Evolutionary conservation across 768 basidiomycete species (phyloP), one percentile per base, ranked within the genome.

Genomic region (Tephrocybe sp.): DNA sequence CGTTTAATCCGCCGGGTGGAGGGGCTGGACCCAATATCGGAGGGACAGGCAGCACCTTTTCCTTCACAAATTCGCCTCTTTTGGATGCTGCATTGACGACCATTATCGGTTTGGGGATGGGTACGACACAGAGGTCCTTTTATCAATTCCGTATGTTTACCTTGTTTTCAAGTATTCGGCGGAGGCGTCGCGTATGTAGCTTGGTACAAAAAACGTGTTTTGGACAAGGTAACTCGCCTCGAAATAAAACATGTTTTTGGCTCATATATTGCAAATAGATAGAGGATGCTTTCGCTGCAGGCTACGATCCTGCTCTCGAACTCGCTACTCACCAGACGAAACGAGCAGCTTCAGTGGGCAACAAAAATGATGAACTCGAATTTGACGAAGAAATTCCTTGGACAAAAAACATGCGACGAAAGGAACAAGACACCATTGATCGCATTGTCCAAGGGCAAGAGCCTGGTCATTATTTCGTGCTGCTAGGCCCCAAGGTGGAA

Each of bases 251-350:
- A 24, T 32, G 33, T n/a, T 12, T 40, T 42, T 36, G 4, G 44
- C 34, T 46, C 1, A 45, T 25, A 18, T 28, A 33, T 42, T 43
- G 38, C 45, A 33, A 40, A 20, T 23, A 90, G 88, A 91, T 95
- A 36, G 86, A 88, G 64, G 67, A 78, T 34, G 90, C 88, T 2
- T 93, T 96, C 63, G 73, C 77, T 33, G 72, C 84, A 20, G 91
- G 93, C 1, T 94, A 90, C 63, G 90, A 90, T 64, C 89, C 89
- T 21, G 88, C 86, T 3, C 79, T 94, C 32, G 86, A 90, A 60
- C 77, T 90, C 23, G 84, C 82, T 9, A 79, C 76, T 30, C 66
- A 75, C 51, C 72, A 73, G 34, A 73, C 71, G 17, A 68, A 64
- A 28, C 60, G 69, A 3, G 33, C 26, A 20, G 58, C 64, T 4